Evolutionary conservation across 2,329 filamentous ascomycete species (phyloP), one percentile per base, ranked within the genome.

Genomic region (Fusarium palustre): DNA sequence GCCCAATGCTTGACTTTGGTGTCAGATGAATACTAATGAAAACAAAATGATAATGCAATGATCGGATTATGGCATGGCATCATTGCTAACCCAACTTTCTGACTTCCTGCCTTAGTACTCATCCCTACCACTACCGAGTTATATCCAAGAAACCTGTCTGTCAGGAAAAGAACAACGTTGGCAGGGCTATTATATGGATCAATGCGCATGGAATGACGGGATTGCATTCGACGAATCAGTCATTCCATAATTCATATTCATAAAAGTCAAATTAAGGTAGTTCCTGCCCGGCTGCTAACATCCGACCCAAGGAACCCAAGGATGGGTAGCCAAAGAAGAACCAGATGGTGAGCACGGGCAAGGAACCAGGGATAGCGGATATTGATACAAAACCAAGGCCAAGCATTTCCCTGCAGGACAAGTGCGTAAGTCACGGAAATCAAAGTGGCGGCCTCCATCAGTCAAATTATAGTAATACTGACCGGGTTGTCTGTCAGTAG

Each of bases 401-500:
- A 69, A 64, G 63, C 58, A 60, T 43, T 56, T 56, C 54, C 49
- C 39, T 70, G 46, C 54, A 70, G 42, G 42, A 58, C 24, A 64
- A 59, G 55, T 67, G 31, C 41, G 34, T 46, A 56, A 49, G 41
- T 53, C 52, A 55, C 20, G 36, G n/a, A 39, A 56, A 55, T 60
- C 47, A 39, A 62, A 66, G 68, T 66, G 68, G 68, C 68, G 64
- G 64, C 54, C 53, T 64, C 52, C 49, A 33, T 36, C 61, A 47
- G 49, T 43, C 46, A 61, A 30, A 49, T 20, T 22, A 20, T 39
- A 22, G 28, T 50, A 50, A 60, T 53, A 47, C 52, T 55, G 61
- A 56, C 20, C 24, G 36, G 45, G 36, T 62, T 46, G 34, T 47
- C 52, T 39, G 34, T 36, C 16, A 36, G 34, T 30, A 30, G 28